Evolutionary conservation across 2,329 filamentous ascomycete species (phyloP), one percentile per base, ranked within the genome.

Genomic region (Colletotrichum nymphaeae): DNA sequence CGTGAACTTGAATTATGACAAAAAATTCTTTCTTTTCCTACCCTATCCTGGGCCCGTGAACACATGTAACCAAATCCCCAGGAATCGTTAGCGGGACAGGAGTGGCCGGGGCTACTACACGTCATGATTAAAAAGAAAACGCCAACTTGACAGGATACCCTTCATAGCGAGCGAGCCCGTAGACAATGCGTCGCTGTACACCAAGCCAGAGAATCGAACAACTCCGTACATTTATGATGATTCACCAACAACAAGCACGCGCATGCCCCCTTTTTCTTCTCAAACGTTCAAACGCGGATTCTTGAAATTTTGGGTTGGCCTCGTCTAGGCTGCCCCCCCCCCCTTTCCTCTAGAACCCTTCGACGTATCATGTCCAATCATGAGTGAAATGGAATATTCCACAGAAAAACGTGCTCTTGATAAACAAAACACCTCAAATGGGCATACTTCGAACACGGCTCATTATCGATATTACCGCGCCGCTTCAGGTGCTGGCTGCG

Each of bases 141-240:
- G 66, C 65, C 69, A 63, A 69, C 66, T 46, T 71, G 63, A 66
- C 56, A 62, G 65, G 63, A 57, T 62, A 52, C 46, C 60, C 32
- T 69, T 70, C 71, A 62, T 73, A 59, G 49, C 71, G 71, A 63
- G 72, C 68, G 72, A 72, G 72, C 68, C 72, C 72, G 62, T 72
- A 35, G 72, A 68, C 72, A 67, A 68, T 63, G 68, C 68, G 28
- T 63, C 72, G 72, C 72, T 62, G 49, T 30, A 67, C 68, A 72
- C 72, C 67, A 68, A 72, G 58, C 72, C 67, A 73, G 53, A 74
- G 69, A 75, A 75, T 67, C 64, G 59, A 74, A 73, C 65, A 70
- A 75, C 74, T 68, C 74, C 74, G 35, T 67, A 66, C 73, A 75
- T 69, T 67, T n/a, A 49, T 49, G 42, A 75, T 73, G 66, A 71